Conservation (phyloP, 2,329 filamentous ascomycete genomes). For the Alternaria hordeiaustralica region DNA sequence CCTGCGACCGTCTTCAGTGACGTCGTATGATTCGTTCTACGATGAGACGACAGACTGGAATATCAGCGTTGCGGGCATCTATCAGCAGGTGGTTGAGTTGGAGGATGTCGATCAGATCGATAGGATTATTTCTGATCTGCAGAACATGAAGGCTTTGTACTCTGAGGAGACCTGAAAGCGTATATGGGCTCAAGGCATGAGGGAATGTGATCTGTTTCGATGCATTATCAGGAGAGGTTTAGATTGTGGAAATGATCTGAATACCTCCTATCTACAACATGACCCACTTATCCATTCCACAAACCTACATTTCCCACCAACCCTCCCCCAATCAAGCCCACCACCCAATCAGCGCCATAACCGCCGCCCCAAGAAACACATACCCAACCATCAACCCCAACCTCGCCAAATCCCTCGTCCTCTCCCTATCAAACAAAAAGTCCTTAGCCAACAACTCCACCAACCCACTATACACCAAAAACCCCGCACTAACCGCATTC, state of each 20-base stretch:
- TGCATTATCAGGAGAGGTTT: background rate
- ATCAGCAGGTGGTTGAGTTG: background rate
- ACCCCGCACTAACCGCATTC: slow-evolving; percentile 9
- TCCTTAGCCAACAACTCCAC: slow-evolving; percentile 9
- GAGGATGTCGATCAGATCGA: background rate
- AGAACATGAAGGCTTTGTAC: background rate
- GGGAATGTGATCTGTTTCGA: too few relatives aligned
- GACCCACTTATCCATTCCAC: too few relatives aligned
- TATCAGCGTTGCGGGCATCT: background rate
- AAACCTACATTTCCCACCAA: too few relatives aligned
- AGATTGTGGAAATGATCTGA: background rate
- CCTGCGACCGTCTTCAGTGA: background rate
- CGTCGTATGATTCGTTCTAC: background rate
- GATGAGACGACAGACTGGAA: background rate
- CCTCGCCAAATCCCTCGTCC: background rate
- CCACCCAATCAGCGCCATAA: slow-evolving; percentile 7
- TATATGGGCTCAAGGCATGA: background rate
- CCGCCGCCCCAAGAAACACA: slow-evolving; percentile 1
- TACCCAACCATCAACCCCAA: background rate
- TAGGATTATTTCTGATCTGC: background rate
- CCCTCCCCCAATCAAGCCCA: background rate
- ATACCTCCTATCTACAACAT: background rate
- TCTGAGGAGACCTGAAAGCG: background rate
- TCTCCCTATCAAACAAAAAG: slow-evolving; percentile 7
- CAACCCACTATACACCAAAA: slow-evolving; percentile 3